A percentile compares a stretch with the other conserved stretches of the same genome.
These are phyloP conservation scores for Sporothrix brasiliensis DNA, from an alignment of 2,329 filamentous ascomycete genomes.

Conservation along the genomic window DNA sequence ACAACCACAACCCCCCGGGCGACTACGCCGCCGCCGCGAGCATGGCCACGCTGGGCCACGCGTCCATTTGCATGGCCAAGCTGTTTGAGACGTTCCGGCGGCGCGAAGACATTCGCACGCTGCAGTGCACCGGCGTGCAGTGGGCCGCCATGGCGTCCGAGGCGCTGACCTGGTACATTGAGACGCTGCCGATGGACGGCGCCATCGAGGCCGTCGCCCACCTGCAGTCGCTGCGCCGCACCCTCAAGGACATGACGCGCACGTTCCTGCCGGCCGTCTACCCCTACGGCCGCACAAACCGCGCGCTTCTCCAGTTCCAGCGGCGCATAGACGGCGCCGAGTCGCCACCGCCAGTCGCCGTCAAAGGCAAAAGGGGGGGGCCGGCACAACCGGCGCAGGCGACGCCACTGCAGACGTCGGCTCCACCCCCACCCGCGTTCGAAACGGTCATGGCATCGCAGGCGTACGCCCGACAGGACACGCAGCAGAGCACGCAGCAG, in stretches of 20 bases:
- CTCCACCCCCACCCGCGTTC: background rate
- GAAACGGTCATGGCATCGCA: conserved; percentile 15
- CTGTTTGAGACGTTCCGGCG: conserved; percentile 31
- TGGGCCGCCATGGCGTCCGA: conserved; percentile 31
- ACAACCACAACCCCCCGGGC: background rate
- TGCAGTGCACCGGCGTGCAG: conserved; percentile 33
- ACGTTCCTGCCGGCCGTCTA: conserved; percentile 30
- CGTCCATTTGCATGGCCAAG: conserved; percentile 29
- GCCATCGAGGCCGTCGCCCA: conserved; percentile 30
- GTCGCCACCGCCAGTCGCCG: conserved; percentile 5
- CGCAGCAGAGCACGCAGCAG: background rate
- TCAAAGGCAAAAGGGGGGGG: background rate
- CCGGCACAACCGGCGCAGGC: background rate
- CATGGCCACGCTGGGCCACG: conserved; percentile 23
- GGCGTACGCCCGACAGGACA: background rate
- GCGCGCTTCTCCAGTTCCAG: conserved; percentile 27
- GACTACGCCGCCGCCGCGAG: conserved; percentile 12
- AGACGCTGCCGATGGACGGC: conserved; percentile 32
- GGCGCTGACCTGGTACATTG: conserved; percentile 30
- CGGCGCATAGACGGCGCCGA: conserved; percentile 28
- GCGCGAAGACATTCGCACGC: conserved; percentile 29
- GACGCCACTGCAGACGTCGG: background rate
- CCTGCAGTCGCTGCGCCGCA: conserved; percentile 29
- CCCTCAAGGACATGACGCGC: conserved; percentile 32
- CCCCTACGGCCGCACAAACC: conserved; percentile 21